Base-by-base conservation (phyloP, 192 early-diverging fungal species). In the Rhizophagus sp. region DNA sequence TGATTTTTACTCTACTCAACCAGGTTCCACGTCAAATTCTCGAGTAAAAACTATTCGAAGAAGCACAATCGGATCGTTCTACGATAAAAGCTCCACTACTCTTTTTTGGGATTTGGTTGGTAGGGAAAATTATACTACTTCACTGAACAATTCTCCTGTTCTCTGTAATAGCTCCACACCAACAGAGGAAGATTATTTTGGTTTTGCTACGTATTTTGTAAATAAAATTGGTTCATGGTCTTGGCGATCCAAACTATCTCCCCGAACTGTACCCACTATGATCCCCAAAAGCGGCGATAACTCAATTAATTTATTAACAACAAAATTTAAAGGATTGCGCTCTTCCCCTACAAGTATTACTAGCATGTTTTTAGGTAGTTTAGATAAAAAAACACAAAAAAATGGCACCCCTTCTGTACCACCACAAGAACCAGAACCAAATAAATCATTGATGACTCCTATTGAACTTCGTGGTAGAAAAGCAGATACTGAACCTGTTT, bases 401-500 rank as follows among this genome's bases (percentile, higher is more conserved):
- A 30, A 39, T 57, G 52, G 27, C 3, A 7, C 24, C 33, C 36
- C 44, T 33, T n/a, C 24, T 25, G 27, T 24, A 22, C 49, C 77
- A 79, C 67, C 27, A 25, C 49, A 69, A n/a, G 77, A 79, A 44
- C 13, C 9, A 34, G 41, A 19, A 52, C 8, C 65, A 7, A 22
- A 52, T 19, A 66, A 79, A 50, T 9, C 19, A 52, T 44, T 70
- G 13, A 57, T 86, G 75, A 81, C 85, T 34, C 71, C 84, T 13
- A 79, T 84, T 11, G 80, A 83, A 34, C 75, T 90, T 72, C 41
- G 82, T 33, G 84, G 84, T 50, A 85, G 86, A 74, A 63, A 79
- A n/a, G 69, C 81, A 0, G 86, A 88, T 61, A 86, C 86, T 1
- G 83, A 85, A 47, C 85, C 86, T 24, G 86, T 88, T 8, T 74